A percentile compares a stretch with the other conserved stretches of the same genome.
Conservation (phyloP, 2,329 filamentous ascomycete genomes). For the Curvularia sp. region DNA sequence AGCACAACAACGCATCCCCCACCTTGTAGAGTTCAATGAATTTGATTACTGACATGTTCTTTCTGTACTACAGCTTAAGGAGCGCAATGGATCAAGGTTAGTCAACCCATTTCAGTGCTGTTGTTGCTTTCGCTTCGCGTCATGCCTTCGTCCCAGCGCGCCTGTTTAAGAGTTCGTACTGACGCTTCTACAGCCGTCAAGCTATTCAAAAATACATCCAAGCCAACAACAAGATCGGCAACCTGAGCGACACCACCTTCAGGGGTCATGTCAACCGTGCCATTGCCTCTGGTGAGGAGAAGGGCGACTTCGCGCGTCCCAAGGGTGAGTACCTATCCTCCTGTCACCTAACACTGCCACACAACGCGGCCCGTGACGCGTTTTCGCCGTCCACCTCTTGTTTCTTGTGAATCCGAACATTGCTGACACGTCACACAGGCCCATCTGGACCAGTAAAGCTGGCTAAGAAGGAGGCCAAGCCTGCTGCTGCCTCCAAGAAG, state of each 20-base stretch:
- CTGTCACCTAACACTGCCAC: background rate
- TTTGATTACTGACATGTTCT: conserved; percentile 57
- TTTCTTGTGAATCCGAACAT: background rate
- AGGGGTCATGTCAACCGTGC: conserved; percentile 86
- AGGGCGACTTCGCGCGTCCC: conserved; percentile 84
- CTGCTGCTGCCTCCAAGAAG: conserved; percentile 38
- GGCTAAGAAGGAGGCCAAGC: conserved; percentile 72
- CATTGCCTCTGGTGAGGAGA: conserved; percentile 80
- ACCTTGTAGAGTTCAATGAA: conserved; percentile 15
- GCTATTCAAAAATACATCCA: conserved; percentile 78
- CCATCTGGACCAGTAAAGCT: conserved; percentile 92
- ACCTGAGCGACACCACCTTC: conserved; percentile 64
- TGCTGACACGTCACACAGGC: conserved; percentile 58
- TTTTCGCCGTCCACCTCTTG: background rate
- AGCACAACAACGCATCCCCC: conserved; percentile 30
- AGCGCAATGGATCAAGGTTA: conserved; percentile 73
- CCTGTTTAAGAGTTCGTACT: conserved; percentile 38
- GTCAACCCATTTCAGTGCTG: conserved; percentile 45
- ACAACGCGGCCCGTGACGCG: background rate
- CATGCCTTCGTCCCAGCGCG: conserved; percentile 34
- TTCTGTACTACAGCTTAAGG: conserved; percentile 66
- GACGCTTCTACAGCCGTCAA: conserved; percentile 64
- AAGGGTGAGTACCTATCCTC: conserved; percentile 71
- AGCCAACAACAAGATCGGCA: conserved; percentile 71
- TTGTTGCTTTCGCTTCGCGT: conserved; percentile 34